These are phyloP conservation scores for Ophiocordyceps sinensis DNA, from an alignment of 2,329 filamentous ascomycete genomes.

Conservation along the genomic window DNA sequence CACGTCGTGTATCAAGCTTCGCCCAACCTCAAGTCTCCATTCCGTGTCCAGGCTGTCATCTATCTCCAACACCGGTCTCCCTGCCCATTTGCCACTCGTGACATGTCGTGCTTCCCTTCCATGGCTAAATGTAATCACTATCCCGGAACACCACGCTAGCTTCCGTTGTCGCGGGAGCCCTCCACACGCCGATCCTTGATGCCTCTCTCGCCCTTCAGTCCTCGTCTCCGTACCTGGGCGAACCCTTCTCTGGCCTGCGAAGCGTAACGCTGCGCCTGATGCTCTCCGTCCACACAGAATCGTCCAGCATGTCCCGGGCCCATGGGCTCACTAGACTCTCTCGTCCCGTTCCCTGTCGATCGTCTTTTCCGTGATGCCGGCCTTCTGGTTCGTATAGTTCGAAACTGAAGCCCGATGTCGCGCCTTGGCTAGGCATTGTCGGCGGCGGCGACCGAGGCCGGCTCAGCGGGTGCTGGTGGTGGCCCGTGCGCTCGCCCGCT, in stretches of 20 bases:
- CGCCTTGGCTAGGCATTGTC: conserved; percentile 23
- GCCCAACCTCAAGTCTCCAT: too few species aligned
- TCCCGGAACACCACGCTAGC: neutral
- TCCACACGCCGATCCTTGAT: too few species aligned
- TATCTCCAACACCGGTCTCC: too few species aligned
- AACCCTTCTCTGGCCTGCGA: conserved; percentile 25
- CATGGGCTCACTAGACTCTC: conserved; percentile 60
- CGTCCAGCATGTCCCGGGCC: conserved; percentile 73
- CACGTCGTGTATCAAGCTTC: too few species aligned
- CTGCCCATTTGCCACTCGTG: too few species aligned
- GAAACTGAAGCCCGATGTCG: conserved; percentile 43
- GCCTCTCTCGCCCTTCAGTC: conserved; percentile 4
- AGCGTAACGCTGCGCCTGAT: conserved; percentile 76
- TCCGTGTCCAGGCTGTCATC: too few species aligned
- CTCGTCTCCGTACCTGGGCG: conserved; percentile 16
- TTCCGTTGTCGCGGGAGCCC: neutral
- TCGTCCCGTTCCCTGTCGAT: conserved; percentile 42
- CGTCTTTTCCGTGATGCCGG: conserved; percentile 12
- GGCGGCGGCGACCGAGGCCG: conserved; percentile 33
- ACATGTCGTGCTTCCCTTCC: too few species aligned
- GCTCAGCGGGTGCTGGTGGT: conserved; percentile 34
- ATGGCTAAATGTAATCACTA: neutral
- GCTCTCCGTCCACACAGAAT: conserved; percentile 87
- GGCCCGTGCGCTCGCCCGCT: conserved; percentile 17
- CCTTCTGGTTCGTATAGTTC: conserved; percentile 33